These are phyloP conservation scores for Serpula lacrymans DNA, from an alignment of 768 basidiomycete genomes.

Conservation along the genomic window DNA sequence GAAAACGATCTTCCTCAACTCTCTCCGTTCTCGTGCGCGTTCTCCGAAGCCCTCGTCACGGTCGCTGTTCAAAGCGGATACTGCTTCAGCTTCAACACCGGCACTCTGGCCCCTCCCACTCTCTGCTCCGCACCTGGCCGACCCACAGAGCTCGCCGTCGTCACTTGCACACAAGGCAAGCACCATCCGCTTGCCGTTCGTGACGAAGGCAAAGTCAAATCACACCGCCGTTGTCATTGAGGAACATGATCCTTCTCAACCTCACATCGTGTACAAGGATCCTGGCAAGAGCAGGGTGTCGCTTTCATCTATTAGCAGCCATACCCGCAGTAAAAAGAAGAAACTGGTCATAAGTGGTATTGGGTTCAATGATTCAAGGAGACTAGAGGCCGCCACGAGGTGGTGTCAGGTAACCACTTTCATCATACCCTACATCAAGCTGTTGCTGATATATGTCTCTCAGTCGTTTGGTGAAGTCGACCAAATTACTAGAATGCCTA, in stretches of 20 bases:
- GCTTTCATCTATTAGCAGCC: conserved; percentile 30
- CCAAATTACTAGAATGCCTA: conserved; percentile 69
- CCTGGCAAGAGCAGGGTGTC: conserved; percentile 25
- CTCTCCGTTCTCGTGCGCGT: conserved; percentile 23
- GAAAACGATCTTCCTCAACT: conserved; percentile 32
- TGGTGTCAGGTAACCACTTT: conserved; percentile 68
- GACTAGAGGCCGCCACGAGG: conserved; percentile 62
- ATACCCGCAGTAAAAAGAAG: conserved; percentile 50
- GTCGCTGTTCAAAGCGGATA: conserved; percentile 28
- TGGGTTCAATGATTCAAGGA: conserved; percentile 51
- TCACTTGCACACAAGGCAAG: conserved; percentile 26
- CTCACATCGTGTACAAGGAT: conserved; percentile 24
- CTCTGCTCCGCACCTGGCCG: conserved; percentile 38
- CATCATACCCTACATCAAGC: not conserved
- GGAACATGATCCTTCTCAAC: conserved; percentile 23
- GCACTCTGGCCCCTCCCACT: conserved; percentile 37
- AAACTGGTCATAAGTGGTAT: conserved; percentile 72
- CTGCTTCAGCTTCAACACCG: conserved; percentile 25
- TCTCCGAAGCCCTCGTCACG: conserved; percentile 29
- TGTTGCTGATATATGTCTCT: conserved; percentile 9
- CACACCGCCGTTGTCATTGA: conserved; percentile 18
- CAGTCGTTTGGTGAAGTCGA: conserved; percentile 76
- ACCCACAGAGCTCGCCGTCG: conserved; percentile 28
- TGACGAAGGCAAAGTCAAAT: conserved; percentile 15
- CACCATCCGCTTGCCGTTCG: conserved; percentile 31